Conservation (phyloP, 148 eudicot genomes). For the Chenopodium formosanum region DNA sequence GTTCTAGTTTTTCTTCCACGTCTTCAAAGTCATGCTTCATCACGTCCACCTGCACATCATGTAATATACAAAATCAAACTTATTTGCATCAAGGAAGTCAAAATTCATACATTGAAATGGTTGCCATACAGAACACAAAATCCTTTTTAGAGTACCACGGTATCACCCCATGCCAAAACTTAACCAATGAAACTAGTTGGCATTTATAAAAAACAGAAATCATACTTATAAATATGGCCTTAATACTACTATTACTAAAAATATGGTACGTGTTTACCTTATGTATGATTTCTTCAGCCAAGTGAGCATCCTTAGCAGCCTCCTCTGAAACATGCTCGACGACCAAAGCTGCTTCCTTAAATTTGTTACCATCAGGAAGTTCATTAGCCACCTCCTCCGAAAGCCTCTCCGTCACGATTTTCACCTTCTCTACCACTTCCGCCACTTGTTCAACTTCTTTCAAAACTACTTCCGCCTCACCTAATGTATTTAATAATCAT, state of each 20-base stretch:
- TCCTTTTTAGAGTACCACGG: no score
- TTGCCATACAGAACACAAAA: no score
- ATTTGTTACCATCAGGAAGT: conserved; percentile 45
- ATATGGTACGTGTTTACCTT: conserved; percentile 35
- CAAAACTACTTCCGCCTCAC: conserved; percentile 51
- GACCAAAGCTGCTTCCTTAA: conserved; percentile 55
- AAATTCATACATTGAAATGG: not conserved
- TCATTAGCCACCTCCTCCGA: conserved; percentile 50
- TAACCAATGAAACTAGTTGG: no score
- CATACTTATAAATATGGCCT: no score
- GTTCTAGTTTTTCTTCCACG: conserved; percentile 21
- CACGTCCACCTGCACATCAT: conserved; percentile 24
- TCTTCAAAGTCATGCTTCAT: conserved; percentile 24
- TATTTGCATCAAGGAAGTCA: not conserved
- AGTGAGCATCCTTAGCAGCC: conserved; percentile 50
- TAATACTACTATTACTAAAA: not conserved
- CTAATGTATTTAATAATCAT: conserved; percentile 21
- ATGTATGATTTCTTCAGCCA: conserved; percentile 44
- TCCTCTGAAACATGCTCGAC: conserved; percentile 52
- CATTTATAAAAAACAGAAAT: no score
- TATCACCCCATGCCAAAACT: no score
- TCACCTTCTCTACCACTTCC: conserved; percentile 72
- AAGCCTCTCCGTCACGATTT: conserved; percentile 52
- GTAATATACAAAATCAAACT: not conserved
- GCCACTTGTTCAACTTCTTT: conserved; percentile 64